phyloP scores from a whole-genome alignment of 2,329 filamentous ascomycete species.

The Fusarium graminum region DNA sequence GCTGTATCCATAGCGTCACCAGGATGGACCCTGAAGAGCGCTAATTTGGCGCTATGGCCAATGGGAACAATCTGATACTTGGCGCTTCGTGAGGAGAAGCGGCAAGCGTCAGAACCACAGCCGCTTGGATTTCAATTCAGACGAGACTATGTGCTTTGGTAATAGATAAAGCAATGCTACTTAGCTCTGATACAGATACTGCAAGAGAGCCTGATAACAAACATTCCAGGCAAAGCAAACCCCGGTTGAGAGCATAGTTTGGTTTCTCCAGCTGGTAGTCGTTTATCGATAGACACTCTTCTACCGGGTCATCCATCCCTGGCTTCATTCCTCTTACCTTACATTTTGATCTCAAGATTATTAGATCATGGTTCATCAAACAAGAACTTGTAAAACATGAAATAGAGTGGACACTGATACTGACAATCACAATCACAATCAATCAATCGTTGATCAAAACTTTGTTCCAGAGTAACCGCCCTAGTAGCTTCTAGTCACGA shows the following conservation, averaged over 20 bases:
- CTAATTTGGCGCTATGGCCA: slow-evolving; percentile 30
- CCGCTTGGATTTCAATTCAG: slow-evolving; percentile 1
- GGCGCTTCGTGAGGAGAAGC: slow-evolving; percentile 14
- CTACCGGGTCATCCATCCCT: neutral
- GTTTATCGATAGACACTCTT: neutral
- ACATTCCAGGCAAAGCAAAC: neutral
- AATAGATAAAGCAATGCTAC: neutral
- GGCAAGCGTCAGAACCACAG: slow-evolving; percentile 4
- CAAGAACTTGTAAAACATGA: neutral
- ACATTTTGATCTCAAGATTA: neutral
- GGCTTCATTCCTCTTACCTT: neutral
- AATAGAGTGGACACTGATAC: neutral
- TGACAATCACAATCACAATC: neutral
- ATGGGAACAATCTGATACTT: slow-evolving; percentile 11
- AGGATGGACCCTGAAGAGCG: slow-evolving; percentile 35
- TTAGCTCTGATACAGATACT: neutral
- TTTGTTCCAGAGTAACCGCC: slow-evolving; percentile 8
- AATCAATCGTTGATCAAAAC: neutral
- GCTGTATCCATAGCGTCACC: slow-evolving; percentile 8
- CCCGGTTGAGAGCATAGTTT: neutral
- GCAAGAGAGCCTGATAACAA: neutral
- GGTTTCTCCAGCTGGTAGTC: neutral
- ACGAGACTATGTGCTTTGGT: neutral
- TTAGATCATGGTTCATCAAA: neutral
- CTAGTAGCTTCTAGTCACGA: neutral